Base-by-base conservation (phyloP, 2,329 filamentous ascomycete genomes). In the Fusarium solani-melongenae region DNA sequence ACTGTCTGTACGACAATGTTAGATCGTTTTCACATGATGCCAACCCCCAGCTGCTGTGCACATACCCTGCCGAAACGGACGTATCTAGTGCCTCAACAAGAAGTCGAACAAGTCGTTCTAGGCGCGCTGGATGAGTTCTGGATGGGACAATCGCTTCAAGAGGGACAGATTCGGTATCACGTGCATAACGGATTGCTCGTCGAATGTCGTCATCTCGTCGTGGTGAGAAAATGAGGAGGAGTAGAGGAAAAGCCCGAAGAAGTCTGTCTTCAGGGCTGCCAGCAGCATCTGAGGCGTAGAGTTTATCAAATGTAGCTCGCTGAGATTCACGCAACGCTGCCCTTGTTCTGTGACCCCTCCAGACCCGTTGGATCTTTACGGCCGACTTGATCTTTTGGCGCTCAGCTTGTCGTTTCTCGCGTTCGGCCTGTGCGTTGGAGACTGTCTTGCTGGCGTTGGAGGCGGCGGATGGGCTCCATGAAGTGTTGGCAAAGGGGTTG, bases 391-490 rank as follows among this genome's bases (percentile, higher is more conserved):
- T 83, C 67, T 91, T 91, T 57, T 94, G 92, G 76, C 95, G 89
- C 78, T 98, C 95, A 59, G 91, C 90, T 77, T 98, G 94, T 75
- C 96, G 90, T 76, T 92, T 89, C 72, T 92, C 87, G 33, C 96
- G 92, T 77, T 98, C 95, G 76, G 95, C 94, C 79, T 98, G 94
- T 31, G 96, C 96, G 77, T 94, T 91, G 51, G 92, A 93, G 31
- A 98, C 89, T 2, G 95, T 92, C 78, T 92, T 92, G 77, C 94
- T 93, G 6, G 93, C 88, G 20, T 91, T 92, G 1, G 90, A 87
- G 17, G 88, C 88, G 9, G 86, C 86, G 14, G 87, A 84, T 6
- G 89, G 85, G 17, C 85, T 84, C 87, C 91, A 90, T 46, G 87
- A 85, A 34, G 88, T 87, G 74, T 89, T 89, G 69, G 89, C 91